These are phyloP conservation scores for Meyerozyma athensensis DNA, from an alignment of 1,139 yeast species.

Conservation along the genomic window DNA sequence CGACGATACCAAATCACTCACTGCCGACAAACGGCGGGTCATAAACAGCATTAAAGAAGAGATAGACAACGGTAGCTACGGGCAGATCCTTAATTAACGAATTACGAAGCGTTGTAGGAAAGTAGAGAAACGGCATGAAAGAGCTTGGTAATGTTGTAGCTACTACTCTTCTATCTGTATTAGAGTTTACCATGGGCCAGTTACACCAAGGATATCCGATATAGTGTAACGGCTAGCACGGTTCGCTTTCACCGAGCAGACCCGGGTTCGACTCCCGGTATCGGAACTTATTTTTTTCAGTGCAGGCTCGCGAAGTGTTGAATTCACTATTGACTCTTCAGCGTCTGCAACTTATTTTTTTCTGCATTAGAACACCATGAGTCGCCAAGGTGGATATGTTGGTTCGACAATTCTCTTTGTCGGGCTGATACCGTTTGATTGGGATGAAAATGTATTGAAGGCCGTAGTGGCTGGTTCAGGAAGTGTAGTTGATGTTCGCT, in stretches of 20 bases:
- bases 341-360: not conserved
- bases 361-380: not conserved
- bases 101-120: too few species aligned
- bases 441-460: constrained; percentile 53
- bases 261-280: constrained; percentile 84
- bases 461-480: constrained; percentile 66
- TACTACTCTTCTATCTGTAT: too few species aligned
- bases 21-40: constrained; percentile 49
- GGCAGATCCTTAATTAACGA: constrained; percentile 16
- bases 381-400: not conserved
- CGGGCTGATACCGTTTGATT: constrained; percentile 63
- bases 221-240: constrained; percentile 81
- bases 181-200: too few species aligned
- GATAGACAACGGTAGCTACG: constrained; percentile 44
- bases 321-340: not conserved
- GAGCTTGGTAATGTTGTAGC: too few species aligned
- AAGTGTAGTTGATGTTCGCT: constrained; percentile 55
- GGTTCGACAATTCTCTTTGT: constrained; percentile 43
- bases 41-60: constrained; percentile 38
- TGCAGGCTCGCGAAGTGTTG: too few species aligned
- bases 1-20: constrained; percentile 56
- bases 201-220: constrained; percentile 48
- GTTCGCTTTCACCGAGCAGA: constrained; percentile 79
- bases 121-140: too few species aligned
- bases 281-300: constrained; percentile 50